Conservation (phyloP, 2,329 filamentous ascomycete species). For the Fusarium sp. region DNA sequence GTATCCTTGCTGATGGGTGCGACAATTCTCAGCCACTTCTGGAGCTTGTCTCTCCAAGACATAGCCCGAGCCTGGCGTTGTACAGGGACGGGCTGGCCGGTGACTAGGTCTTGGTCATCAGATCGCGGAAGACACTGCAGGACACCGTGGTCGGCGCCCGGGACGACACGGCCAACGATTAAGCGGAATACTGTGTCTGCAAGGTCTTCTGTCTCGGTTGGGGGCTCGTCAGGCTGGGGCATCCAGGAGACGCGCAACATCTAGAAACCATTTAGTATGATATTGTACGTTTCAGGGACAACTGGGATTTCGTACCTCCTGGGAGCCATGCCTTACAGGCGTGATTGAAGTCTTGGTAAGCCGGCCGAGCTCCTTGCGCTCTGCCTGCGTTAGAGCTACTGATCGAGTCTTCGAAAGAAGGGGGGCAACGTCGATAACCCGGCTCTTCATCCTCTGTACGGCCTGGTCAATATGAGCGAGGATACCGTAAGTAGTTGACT, state of each 20-base stretch:
- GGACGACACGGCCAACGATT: slow-evolving; percentile 47
- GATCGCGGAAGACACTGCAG: slow-evolving; percentile 39
- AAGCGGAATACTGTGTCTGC: slow-evolving; percentile 60
- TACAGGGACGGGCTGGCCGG: slow-evolving; percentile 34
- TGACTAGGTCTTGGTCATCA: background rate
- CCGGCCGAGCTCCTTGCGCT: slow-evolving; percentile 46
- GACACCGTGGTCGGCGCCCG: background rate
- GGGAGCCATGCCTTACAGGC: slow-evolving; percentile 18
- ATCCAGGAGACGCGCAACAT: slow-evolving; percentile 57
- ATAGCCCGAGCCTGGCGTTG: slow-evolving; percentile 48
- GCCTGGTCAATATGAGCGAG: slow-evolving; percentile 51
- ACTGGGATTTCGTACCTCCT: slow-evolving; percentile 33
- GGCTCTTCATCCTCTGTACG: slow-evolving; percentile 41
- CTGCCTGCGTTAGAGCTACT: slow-evolving; percentile 18
- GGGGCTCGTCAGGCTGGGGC: slow-evolving; percentile 39
- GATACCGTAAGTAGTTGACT: slow-evolving; percentile 45
- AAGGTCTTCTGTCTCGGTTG: slow-evolving; percentile 49
- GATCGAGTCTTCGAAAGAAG: slow-evolving; percentile 20
- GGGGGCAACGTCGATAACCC: slow-evolving; percentile 40
- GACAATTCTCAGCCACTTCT: slow-evolving; percentile 47
- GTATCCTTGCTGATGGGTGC: slow-evolving; percentile 28
- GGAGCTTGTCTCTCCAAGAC: slow-evolving; percentile 50
- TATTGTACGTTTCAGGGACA: background rate
- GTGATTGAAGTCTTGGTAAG: slow-evolving; percentile 49
- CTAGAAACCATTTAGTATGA: slow-evolving; percentile 37